Conservation (phyloP, 805 yeast species). For the Barnettozyma sucrosica region DNA sequence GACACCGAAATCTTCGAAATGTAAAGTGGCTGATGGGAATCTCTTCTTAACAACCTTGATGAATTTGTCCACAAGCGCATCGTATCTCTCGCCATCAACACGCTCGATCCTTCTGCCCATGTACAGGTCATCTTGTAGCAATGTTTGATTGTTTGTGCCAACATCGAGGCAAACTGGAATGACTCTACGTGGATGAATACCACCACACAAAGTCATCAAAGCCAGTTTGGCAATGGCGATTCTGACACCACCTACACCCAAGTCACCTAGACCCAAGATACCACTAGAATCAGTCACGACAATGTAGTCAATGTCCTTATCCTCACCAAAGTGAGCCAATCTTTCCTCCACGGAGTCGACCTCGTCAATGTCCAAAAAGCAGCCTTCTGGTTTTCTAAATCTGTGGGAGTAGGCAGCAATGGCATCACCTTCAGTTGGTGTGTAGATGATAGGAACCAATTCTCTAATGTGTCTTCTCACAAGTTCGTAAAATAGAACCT, state of each 20-base stretch:
- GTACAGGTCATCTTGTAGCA: constrained; percentile 79
- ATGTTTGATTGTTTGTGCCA: constrained; percentile 84
- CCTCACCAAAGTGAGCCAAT: constrained; percentile 72
- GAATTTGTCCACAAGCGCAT: constrained; percentile 76
- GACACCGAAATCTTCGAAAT: constrained; percentile 96
- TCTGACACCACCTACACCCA: constrained; percentile 95
- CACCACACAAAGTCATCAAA: constrained; percentile 96
- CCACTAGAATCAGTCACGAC: constrained; percentile 97
- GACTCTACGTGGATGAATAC: constrained; percentile 92
- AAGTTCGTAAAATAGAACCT: constrained; percentile 82
- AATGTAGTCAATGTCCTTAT: constrained; percentile 89
- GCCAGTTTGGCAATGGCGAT: constrained; percentile 90
- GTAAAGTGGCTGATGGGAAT: constrained; percentile 88
- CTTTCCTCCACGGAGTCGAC: constrained; percentile 76
- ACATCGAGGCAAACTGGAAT: constrained; percentile 88
- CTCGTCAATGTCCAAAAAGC: constrained; percentile 79
- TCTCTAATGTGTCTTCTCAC: constrained; percentile 86
- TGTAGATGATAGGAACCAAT: constrained; percentile 75
- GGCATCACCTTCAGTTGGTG: constrained; percentile 94
- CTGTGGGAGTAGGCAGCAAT: constrained; percentile 88
- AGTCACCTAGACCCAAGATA: constrained; percentile 95
- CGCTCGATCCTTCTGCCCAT: constrained; percentile 88
- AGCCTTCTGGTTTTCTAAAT: constrained; percentile 94
- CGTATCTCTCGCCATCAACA: constrained; percentile 81
- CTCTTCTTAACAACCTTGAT: constrained; percentile 63